These are phyloP conservation scores for Myochromella boudieri DNA, from an alignment of 768 basidiomycete genomes.

Conservation along the genomic window DNA sequence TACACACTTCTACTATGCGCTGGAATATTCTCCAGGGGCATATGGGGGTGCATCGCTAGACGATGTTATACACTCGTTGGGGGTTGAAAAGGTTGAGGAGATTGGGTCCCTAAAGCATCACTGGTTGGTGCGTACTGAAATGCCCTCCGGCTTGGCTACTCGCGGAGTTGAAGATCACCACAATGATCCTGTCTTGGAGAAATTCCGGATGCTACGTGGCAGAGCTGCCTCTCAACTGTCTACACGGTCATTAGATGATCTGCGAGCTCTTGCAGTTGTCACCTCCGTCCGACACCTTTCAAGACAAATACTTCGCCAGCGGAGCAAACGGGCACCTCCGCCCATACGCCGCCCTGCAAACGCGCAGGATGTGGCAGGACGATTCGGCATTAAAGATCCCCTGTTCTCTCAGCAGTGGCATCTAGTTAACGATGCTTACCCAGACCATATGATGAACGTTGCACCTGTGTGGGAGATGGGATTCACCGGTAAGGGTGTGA, in stretches of 20 bases:
- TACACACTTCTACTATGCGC: conserved; percentile 80
- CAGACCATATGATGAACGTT: conserved; percentile 88
- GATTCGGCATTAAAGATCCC: conserved; percentile 78
- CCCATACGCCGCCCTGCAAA: conserved; percentile 41
- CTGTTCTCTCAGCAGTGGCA: conserved; percentile 91
- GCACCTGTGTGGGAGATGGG: conserved; percentile 91
- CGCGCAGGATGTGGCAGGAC: conserved; percentile 50
- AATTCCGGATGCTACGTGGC: conserved; percentile 45
- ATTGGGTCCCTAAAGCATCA: conserved; percentile 79
- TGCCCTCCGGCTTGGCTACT: conserved; percentile 29
- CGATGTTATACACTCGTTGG: conserved; percentile 60
- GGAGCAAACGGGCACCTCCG: conserved; percentile 75
- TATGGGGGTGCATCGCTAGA: conserved; percentile 47
- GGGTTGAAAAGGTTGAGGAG: conserved; percentile 85
- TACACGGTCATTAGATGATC: conserved; percentile 41
- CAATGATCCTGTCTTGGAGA: conserved; percentile 48
- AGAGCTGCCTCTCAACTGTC: conserved; percentile 30
- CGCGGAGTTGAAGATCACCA: conserved; percentile 28
- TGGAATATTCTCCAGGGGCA: conserved; percentile 57
- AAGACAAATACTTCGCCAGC: conserved; percentile 63
- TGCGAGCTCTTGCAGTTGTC: conserved; percentile 43
- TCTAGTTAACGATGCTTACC: conserved; percentile 82
- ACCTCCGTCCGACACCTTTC: conserved; percentile 61
- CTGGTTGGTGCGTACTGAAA: conserved; percentile 76
- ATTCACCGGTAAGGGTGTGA: conserved; percentile 82